These are phyloP conservation scores for Acrasis kona DNA, from an alignment of 78 protist genomes.

Conservation along the genomic window DNA sequence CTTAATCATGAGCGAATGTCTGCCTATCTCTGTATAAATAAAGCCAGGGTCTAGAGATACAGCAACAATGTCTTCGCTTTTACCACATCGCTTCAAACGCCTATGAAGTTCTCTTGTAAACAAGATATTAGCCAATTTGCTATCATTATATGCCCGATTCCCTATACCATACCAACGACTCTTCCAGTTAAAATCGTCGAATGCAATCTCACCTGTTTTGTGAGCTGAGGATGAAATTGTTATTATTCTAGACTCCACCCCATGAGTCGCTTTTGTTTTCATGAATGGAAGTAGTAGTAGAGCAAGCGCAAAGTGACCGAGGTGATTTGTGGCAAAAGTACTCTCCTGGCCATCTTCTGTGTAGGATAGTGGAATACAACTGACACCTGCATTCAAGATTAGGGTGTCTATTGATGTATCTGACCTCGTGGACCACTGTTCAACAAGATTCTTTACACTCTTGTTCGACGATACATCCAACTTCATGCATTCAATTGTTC, in stretches of 20 bases:
- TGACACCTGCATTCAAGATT: not conserved
- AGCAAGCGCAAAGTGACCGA: slow-evolving; percentile 31
- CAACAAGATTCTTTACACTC: not conserved
- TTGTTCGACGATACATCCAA: not conserved
- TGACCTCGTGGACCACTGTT: too few relatives aligned
- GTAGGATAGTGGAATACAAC: too few relatives aligned
- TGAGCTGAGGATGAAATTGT: not conserved
- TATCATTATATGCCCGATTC: not conserved
- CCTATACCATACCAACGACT: not conserved
- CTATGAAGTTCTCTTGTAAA: slow-evolving; percentile 26
- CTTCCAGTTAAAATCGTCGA: not conserved
- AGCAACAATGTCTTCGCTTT: too few relatives aligned
- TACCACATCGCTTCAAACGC: too few relatives aligned
- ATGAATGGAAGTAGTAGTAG: not conserved
- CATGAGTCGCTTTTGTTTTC: too few relatives aligned
- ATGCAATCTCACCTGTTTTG: too few relatives aligned
- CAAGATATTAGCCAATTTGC: slow-evolving; percentile 32
- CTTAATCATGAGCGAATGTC: too few relatives aligned
- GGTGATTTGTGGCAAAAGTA: slow-evolving; percentile 22
- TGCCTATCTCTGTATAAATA: too few relatives aligned
- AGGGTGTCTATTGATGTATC: not conserved
- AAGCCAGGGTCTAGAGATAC: too few relatives aligned
- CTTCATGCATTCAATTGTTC: not conserved
- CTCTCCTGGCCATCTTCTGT: slow-evolving; percentile 11
- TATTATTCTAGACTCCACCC: not conserved